Evolutionary conservation across 2,329 filamentous ascomycete species (phyloP).

Genomic region (Diplodia seriata): DNA sequence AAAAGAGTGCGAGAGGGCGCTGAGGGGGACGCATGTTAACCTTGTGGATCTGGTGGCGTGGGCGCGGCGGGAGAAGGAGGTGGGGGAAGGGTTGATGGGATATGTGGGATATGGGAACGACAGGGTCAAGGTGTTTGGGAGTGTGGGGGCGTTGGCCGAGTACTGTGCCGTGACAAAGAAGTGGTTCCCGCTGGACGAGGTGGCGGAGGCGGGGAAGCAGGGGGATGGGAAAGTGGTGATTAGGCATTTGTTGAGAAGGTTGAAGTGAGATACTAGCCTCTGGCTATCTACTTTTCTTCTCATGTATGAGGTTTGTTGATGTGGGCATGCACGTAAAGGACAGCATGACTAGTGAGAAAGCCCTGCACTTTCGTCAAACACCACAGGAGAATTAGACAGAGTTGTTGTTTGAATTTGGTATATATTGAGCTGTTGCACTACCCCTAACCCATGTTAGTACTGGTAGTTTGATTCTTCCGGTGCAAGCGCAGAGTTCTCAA

Average conservation of each 20-base stretch:
- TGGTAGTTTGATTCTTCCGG: too few species aligned
- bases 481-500: too few species aligned
- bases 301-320: too few species aligned
- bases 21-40: slow-evolving; percentile 34
- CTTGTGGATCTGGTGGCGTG: slow-evolving; percentile 36
- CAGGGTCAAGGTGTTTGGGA: slow-evolving; percentile 32
- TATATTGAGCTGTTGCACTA: neutral
- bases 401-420: neutral
- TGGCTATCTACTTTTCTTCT: too few species aligned
- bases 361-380: neutral
- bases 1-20: neutral
- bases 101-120: neutral
- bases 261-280: neutral
- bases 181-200: slow-evolving; percentile 27
- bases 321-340: too few species aligned
- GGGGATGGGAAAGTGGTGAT: slow-evolving; percentile 34
- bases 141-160: slow-evolving; percentile 28
- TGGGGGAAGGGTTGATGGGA: slow-evolving; percentile 4
- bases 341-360: neutral
- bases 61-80: slow-evolving; percentile 30
- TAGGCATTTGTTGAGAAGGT: slow-evolving; percentile 34
- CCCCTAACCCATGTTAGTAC: neutral
- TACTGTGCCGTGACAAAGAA: slow-evolving; percentile 34
- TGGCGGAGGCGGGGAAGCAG: slow-evolving; percentile 29
- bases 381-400: too few species aligned